Percentiles rank a stretch among this genome's conserved stretches.
phyloP scores from a whole-genome alignment of 495 filamentous ascomycete species.

The Pseudevernia furfuracea region DNA sequence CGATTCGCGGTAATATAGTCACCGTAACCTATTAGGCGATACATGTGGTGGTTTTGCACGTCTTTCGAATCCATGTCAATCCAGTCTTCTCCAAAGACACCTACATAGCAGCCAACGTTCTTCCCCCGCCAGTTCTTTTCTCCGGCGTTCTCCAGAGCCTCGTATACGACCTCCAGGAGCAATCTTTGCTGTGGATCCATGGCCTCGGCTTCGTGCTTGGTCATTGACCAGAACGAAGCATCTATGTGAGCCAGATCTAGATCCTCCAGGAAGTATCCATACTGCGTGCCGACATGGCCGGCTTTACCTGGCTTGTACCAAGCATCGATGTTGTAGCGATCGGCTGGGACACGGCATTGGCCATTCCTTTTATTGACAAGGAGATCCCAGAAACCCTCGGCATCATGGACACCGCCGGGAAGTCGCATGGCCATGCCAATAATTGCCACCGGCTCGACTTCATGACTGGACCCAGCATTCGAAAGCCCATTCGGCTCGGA shows the following conservation, averaged over 20 bases:
- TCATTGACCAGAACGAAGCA: conserved; percentile 37
- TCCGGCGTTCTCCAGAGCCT: conserved; percentile 32
- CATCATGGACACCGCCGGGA: conserved; percentile 38
- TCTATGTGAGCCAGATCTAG: conserved; percentile 30
- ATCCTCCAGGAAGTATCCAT: conserved; percentile 48
- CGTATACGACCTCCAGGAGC: conserved; percentile 45
- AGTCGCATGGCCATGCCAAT: conserved; percentile 43
- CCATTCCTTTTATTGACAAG: conserved; percentile 32
- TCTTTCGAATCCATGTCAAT: conserved; percentile 27
- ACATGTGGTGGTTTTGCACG: conserved; percentile 17
- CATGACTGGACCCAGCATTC: neutral
- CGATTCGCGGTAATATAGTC: conserved; percentile 28
- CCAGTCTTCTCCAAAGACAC: conserved; percentile 30
- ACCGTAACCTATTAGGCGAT: conserved; percentile 19
- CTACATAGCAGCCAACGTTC: conserved; percentile 33
- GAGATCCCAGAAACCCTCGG: conserved; percentile 35
- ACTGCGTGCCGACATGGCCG: conserved; percentile 29
- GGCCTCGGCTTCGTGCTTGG: conserved; percentile 36
- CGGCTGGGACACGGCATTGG: conserved; percentile 27
- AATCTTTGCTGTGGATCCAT: conserved; percentile 53
- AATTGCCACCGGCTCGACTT: conserved; percentile 39
- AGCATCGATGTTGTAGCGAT: conserved; percentile 32
- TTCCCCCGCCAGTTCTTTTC: conserved; percentile 32
- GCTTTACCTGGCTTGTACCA: conserved; percentile 22
- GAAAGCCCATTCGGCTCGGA: neutral